Percentiles rank a stretch among this genome's conserved stretches.
These are phyloP conservation scores for Blastobotrys elegans DNA, from an alignment of 1,139 yeast genomes.

Conservation along the genomic window DNA sequence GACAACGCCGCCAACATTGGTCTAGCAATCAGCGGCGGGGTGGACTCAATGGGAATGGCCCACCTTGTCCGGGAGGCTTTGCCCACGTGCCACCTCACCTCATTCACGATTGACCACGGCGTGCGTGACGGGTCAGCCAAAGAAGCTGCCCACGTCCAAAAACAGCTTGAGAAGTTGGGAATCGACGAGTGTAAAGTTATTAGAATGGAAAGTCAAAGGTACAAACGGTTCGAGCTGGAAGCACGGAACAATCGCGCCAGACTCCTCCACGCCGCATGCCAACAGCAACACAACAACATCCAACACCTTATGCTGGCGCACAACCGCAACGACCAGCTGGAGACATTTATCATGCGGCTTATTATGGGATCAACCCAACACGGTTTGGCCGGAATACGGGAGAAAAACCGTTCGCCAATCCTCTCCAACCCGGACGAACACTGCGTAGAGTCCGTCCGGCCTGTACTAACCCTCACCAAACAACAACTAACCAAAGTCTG, in stretches of 20 bases:
- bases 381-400: conserved; percentile 48
- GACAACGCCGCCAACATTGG: conserved; percentile 23
- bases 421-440: conserved; percentile 18
- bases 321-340: conserved; percentile 66
- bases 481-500: conserved; percentile 46
- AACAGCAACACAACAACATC: conserved; percentile 23
- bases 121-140: conserved; percentile 43
- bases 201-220: conserved; percentile 16
- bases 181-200: conserved; percentile 38
- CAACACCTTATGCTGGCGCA: conserved; percentile 55
- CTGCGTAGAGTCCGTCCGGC: conserved; percentile 40
- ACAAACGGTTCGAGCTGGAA: conserved; percentile 20
- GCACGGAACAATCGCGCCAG: conserved; percentile 47
- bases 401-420: conserved; percentile 25
- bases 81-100: conserved; percentile 35
- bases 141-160: conserved; percentile 47
- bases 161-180: conserved; percentile 38
- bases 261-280: conserved; percentile 39
- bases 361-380: conserved; percentile 50
- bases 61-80: conserved; percentile 38
- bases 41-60: conserved; percentile 69
- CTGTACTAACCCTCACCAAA: conserved; percentile 48
- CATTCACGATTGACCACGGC: conserved; percentile 57
- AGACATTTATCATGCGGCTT: conserved; percentile 59
- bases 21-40: conserved; percentile 72